phyloP scores from a whole-genome alignment of 1,284 basidiomycete species.

The Boletus mariae region DNA sequence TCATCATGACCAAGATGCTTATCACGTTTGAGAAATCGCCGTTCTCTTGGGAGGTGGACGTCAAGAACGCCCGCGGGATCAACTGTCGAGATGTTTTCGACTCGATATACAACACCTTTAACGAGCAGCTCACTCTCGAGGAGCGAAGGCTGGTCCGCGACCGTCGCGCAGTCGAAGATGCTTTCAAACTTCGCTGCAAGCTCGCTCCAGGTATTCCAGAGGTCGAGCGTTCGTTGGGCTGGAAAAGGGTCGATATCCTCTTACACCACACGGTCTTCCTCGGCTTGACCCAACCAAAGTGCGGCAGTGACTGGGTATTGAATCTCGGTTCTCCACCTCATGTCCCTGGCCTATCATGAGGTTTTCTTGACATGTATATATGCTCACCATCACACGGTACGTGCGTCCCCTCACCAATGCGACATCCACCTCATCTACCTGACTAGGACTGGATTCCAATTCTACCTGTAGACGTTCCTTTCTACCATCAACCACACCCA shows the following conservation, averaged over 20 bases:
- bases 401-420: background rate
- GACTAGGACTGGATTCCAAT: slow-evolving; percentile 24
- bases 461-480: slow-evolving; percentile 20
- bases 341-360: slow-evolving; percentile 9
- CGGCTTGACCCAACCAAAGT: slow-evolving; percentile 34
- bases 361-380: slow-evolving; percentile 5
- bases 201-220: slow-evolving; percentile 36
- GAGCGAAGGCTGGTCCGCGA: slow-evolving; percentile 37
- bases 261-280: slow-evolving; percentile 43
- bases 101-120: slow-evolving; percentile 48
- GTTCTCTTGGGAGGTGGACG: slow-evolving; percentile 42
- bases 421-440: background rate
- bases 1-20: slow-evolving; percentile 34
- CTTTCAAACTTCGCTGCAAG: slow-evolving; percentile 45
- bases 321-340: slow-evolving; percentile 28
- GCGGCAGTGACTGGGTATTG: slow-evolving; percentile 30
- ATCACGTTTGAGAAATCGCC: slow-evolving; percentile 32
- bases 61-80: slow-evolving; percentile 40
- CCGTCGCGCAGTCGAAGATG: slow-evolving; percentile 35
- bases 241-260: slow-evolving; percentile 50
- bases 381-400: slow-evolving; percentile 15
- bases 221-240: slow-evolving; percentile 39
- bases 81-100: slow-evolving; percentile 53
- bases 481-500: slow-evolving; percentile 4
- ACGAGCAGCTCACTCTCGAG: slow-evolving; percentile 39